phyloP scores from a whole-genome alignment of 805 yeast genomes.

The Metschnikowia proteae region DNA sequence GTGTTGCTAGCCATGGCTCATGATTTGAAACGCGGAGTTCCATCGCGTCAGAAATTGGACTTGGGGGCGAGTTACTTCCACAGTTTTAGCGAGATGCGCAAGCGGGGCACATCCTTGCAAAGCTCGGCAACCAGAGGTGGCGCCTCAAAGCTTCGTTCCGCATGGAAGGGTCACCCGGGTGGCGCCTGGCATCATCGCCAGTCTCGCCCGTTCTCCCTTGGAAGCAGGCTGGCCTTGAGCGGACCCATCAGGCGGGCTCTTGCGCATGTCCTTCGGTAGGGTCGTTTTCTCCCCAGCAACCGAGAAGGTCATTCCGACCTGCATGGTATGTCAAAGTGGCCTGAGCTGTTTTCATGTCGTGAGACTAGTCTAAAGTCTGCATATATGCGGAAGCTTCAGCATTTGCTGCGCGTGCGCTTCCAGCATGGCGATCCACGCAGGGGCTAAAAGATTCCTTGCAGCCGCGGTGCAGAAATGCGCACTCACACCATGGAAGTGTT shows the following conservation, averaged over 20 bases:
- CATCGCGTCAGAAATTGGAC: constrained; percentile 1
- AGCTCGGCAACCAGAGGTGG: background rate
- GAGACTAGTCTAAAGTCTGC: background rate
- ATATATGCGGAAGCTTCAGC: background rate
- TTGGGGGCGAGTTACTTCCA: background rate
- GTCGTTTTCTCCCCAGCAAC: background rate
- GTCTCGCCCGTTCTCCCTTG: background rate
- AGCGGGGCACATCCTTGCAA: background rate
- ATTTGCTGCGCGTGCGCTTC: constrained; percentile 2
- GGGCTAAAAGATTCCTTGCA: constrained; percentile 2
- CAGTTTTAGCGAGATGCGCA: constrained; percentile 1
- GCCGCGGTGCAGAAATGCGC: constrained; percentile 4
- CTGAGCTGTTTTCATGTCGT: background rate
- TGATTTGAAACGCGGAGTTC: constrained; percentile 6
- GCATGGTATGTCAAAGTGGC: background rate
- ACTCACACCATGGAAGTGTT: background rate
- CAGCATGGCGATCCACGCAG: constrained; percentile 2
- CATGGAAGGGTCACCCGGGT: background rate
- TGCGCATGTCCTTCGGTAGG: background rate
- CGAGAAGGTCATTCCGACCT: background rate
- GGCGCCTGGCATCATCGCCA: background rate
- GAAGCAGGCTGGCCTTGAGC: background rate
- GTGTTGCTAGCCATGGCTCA: background rate
- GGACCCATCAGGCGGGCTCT: background rate
- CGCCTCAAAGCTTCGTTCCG: background rate